Evolutionary conservation across 2,329 filamentous ascomycete species (phyloP).

Genomic region (Chalaropsis ovoidea): DNA sequence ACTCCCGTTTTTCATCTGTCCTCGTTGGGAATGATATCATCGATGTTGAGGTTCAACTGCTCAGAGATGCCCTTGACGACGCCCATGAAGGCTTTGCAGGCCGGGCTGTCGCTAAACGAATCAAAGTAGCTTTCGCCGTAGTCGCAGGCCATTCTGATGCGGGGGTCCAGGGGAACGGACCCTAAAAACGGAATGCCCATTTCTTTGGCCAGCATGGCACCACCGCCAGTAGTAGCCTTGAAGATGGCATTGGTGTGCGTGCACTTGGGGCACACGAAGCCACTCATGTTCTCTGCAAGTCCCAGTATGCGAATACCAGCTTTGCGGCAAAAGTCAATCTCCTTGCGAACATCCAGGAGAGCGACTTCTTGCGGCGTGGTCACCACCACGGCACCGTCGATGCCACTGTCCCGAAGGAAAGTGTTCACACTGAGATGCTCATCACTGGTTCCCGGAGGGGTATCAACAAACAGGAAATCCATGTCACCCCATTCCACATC

Average conservation of each 20-base stretch:
- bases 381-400: constrained; percentile 86
- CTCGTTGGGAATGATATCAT: constrained; percentile 40
- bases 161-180: constrained; percentile 78
- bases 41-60: constrained; percentile 53
- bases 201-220: constrained; percentile 67
- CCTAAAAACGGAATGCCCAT: constrained; percentile 83
- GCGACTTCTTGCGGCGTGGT: constrained; percentile 93
- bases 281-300: constrained; percentile 94
- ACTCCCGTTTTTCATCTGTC: constrained; percentile 26
- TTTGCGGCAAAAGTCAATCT: constrained; percentile 95
- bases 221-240: constrained; percentile 80
- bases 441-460: constrained; percentile 87
- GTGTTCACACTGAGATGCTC: constrained; percentile 92
- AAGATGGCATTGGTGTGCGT: constrained; percentile 78
- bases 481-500: constrained; percentile 96
- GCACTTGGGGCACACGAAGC: constrained; percentile 92
- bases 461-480: constrained; percentile 89
- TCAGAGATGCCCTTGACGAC: constrained; percentile 66
- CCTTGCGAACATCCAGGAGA: constrained; percentile 85
- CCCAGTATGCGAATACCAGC: constrained; percentile 82
- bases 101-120: constrained; percentile 83
- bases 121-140: constrained; percentile 97
- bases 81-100: constrained; percentile 66
- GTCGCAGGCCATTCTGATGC: constrained; percentile 93
- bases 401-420: constrained; percentile 79